These are phyloP conservation scores for Drosera spatulata DNA, from an alignment of 179 eudicot genomes.

Conservation along the genomic window DNA sequence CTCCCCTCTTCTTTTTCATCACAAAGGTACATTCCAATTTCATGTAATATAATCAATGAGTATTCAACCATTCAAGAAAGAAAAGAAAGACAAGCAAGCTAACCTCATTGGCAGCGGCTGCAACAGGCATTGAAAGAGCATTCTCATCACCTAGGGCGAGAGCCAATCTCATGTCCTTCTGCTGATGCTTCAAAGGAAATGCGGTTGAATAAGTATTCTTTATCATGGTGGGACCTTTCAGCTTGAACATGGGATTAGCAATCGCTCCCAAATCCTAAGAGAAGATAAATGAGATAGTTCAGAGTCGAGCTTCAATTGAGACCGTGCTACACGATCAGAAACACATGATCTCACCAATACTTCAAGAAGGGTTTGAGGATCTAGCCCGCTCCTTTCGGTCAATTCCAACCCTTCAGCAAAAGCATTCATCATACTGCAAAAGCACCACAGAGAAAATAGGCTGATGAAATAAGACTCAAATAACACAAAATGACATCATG, in stretches of 20 bases:
- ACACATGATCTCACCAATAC: constrained; percentile 53
- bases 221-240: constrained; percentile 93
- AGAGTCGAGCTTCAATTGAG: constrained; percentile 6
- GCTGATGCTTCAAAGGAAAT: constrained; percentile 96
- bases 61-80: background rate
- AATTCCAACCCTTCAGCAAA: constrained; percentile 87
- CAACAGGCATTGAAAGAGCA: constrained; percentile 86
- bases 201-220: constrained; percentile 68
- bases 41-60: too few species aligned
- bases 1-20: too few species aligned
- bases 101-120: constrained; percentile 97
- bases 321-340: background rate
- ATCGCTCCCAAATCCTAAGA: constrained; percentile 84
- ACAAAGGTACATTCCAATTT: too few species aligned
- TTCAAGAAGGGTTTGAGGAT: constrained; percentile 69
- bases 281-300: background rate
- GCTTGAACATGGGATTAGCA: constrained; percentile 94
- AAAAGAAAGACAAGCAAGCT: background rate
- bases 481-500: too few species aligned
- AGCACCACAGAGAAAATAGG: too few species aligned
- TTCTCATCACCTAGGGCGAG: constrained; percentile 89
- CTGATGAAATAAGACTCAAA: too few species aligned
- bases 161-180: constrained; percentile 97
- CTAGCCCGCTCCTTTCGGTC: constrained; percentile 81
- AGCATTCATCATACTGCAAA: constrained; percentile 92